Conservation (phyloP, 1,284 basidiomycete species). For the Meira miltonrushii region DNA sequence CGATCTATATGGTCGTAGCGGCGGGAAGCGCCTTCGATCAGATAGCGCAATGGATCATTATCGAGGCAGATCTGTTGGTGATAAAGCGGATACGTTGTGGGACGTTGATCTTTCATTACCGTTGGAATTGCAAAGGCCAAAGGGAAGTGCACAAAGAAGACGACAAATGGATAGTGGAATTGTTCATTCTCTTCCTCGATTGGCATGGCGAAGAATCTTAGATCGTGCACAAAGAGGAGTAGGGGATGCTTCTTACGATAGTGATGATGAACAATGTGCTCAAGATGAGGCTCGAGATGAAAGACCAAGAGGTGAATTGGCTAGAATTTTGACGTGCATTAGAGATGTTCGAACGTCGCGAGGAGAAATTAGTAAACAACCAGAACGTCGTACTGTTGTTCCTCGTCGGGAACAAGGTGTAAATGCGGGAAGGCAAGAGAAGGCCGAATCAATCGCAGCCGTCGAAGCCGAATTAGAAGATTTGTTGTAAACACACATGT, state of each 20-base stretch:
- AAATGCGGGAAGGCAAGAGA: too few relatives aligned
- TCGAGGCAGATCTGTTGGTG: neutral
- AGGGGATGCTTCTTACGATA: slow-evolving; percentile 44
- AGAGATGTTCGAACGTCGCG: slow-evolving; percentile 14
- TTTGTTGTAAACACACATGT: too few relatives aligned
- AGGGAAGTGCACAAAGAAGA: neutral
- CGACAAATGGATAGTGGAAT: neutral
- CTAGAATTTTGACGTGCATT: slow-evolving; percentile 27
- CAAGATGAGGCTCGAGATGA: slow-evolving; percentile 32
- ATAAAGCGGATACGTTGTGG: slow-evolving; percentile 19
- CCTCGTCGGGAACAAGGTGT: neutral
- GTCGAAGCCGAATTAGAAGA: too few relatives aligned
- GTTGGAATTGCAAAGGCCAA: neutral
- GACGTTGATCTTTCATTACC: slow-evolving; percentile 28
- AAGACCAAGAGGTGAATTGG: slow-evolving; percentile 26
- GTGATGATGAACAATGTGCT: slow-evolving; percentile 37
- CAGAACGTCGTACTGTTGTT: neutral
- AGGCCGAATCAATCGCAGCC: too few relatives aligned
- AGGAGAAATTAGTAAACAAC: slow-evolving; percentile 4
- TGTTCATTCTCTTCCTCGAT: slow-evolving; percentile 18
- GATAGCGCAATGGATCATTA: neutral
- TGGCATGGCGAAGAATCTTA: slow-evolving; percentile 41
- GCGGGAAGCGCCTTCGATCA: neutral
- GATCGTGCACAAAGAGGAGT: slow-evolving; percentile 40
- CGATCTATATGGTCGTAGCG: neutral